Percentiles rank a stretch among this genome's conserved stretches.
Conservation (phyloP, 345 rosid species). For the Aegle marmelos region DNA sequence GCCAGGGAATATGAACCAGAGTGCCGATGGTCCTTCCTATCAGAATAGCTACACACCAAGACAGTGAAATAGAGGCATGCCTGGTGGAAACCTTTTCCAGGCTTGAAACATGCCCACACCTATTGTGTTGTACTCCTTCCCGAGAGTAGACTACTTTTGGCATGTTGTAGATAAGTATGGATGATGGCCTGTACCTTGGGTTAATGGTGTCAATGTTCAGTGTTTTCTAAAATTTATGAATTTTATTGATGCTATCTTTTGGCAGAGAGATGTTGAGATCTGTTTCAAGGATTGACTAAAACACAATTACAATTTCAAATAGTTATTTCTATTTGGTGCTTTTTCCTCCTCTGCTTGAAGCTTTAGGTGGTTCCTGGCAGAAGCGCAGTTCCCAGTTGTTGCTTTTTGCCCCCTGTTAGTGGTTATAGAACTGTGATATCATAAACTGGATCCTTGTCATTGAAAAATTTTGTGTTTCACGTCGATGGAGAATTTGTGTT, state of each 20-base stretch:
- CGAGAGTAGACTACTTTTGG: background rate
- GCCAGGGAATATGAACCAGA: constrained; percentile 9
- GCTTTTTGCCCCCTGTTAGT: background rate
- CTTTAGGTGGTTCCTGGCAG: no score
- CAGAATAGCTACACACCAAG: constrained; percentile 28
- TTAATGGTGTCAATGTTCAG: background rate
- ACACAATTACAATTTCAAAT: background rate
- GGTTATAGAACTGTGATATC: background rate
- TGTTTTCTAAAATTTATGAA: background rate
- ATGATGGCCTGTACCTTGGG: background rate
- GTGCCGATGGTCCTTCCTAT: constrained; percentile 14
- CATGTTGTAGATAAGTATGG: constrained; percentile 26
- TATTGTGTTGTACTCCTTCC: background rate
- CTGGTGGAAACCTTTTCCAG: constrained; percentile 19
- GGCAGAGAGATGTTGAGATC: background rate
- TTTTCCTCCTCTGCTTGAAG: background rate
- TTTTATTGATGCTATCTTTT: background rate
- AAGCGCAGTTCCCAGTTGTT: no score
- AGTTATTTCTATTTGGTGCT: background rate
- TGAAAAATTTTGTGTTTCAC: background rate
- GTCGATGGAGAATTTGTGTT: background rate
- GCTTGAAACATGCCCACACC: background rate
- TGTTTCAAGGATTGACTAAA: background rate
- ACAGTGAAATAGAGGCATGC: constrained; percentile 15
- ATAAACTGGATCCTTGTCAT: background rate